A percentile compares a stretch with the other conserved stretches of the same genome.
Conservation (phyloP, 2,329 filamentous ascomycete species). For the Uncinocarpus reesii region DNA sequence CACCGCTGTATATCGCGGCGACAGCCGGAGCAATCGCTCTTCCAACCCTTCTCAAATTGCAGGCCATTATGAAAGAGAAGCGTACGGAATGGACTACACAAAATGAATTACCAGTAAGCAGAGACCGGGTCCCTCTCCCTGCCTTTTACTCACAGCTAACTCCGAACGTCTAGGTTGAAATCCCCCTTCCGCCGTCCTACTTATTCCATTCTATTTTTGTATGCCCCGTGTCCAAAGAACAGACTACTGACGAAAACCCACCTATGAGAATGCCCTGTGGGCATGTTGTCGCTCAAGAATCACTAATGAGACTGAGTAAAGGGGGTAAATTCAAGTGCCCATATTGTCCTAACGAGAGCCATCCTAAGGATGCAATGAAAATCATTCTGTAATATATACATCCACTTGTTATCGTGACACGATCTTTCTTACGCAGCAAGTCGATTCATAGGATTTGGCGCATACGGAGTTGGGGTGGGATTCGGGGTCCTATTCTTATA, state of each 20-base stretch:
- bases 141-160: slow-evolving; percentile 11
- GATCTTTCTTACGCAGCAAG: too few species aligned
- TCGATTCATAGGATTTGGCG: too few species aligned
- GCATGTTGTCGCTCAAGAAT: slow-evolving; percentile 83
- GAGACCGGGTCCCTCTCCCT: not conserved
- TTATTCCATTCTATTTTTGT: slow-evolving; percentile 94
- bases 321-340: slow-evolving; percentile 82
- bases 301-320: slow-evolving; percentile 68
- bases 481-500: too few species aligned
- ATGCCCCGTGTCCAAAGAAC: slow-evolving; percentile 92
- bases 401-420: too few species aligned
- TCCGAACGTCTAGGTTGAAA: slow-evolving; percentile 44
- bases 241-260: slow-evolving; percentile 83
- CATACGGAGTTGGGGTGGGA: too few species aligned
- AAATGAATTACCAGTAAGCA: slow-evolving; percentile 76
- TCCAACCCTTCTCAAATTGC: slow-evolving; percentile 78
- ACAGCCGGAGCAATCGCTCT: slow-evolving; percentile 89
- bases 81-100: slow-evolving; percentile 90
- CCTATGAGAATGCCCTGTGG: slow-evolving; percentile 96
- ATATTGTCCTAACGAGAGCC: slow-evolving; percentile 81
- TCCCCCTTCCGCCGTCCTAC: slow-evolving; percentile 53
- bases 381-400: not conserved
- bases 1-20: slow-evolving; percentile 81
- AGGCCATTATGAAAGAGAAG: slow-evolving; percentile 75
- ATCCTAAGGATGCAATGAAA: slow-evolving; percentile 62